phyloP scores from a whole-genome alignment of 1,284 basidiomycete species.

The Thelephora terrestris region DNA sequence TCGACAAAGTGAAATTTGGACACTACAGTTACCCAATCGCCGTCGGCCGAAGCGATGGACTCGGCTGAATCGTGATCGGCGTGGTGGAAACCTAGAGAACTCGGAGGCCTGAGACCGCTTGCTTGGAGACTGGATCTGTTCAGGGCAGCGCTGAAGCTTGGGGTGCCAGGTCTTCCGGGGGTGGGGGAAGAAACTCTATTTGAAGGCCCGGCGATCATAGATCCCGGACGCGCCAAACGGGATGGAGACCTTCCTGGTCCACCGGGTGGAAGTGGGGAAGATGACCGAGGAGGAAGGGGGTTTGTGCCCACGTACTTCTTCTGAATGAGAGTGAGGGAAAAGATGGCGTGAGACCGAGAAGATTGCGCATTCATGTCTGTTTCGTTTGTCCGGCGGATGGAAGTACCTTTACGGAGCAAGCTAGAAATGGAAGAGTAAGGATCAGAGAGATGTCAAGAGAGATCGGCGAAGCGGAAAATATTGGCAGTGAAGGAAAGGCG shows the following conservation, averaged over 20 bases:
- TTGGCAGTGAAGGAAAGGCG: background rate
- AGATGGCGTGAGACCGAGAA: slow-evolving; percentile 97
- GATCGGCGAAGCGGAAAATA: slow-evolving; percentile 2
- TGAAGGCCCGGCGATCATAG: slow-evolving; percentile 42
- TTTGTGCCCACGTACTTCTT: slow-evolving; percentile 61
- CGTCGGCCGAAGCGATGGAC: slow-evolving; percentile 22
- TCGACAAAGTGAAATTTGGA: slow-evolving; percentile 99
- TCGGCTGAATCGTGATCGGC: slow-evolving; percentile 33
- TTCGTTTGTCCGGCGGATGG: slow-evolving; percentile 89
- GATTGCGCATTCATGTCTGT: slow-evolving; percentile 99
- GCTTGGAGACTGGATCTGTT: slow-evolving; percentile 42
- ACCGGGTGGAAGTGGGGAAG: slow-evolving; percentile 60
- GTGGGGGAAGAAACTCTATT: slow-evolving; percentile 62
- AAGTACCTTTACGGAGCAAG: slow-evolving; percentile 77
- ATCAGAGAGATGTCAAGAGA: slow-evolving; percentile 3
- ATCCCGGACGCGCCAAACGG: slow-evolving; percentile 66
- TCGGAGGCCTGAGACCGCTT: slow-evolving; percentile 47
- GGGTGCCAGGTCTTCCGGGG: slow-evolving; percentile 63
- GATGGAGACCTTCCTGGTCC: slow-evolving; percentile 58
- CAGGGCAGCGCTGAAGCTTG: slow-evolving; percentile 66
- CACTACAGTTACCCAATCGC: slow-evolving; percentile 82
- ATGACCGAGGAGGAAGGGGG: slow-evolving; percentile 50
- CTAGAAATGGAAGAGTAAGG: slow-evolving; percentile 26
- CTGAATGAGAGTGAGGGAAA: slow-evolving; percentile 90
- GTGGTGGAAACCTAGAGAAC: slow-evolving; percentile 52